These are phyloP conservation scores for Emericellopsis terricola DNA, from an alignment of 495 filamentous ascomycete genomes.

Conservation along the genomic window DNA sequence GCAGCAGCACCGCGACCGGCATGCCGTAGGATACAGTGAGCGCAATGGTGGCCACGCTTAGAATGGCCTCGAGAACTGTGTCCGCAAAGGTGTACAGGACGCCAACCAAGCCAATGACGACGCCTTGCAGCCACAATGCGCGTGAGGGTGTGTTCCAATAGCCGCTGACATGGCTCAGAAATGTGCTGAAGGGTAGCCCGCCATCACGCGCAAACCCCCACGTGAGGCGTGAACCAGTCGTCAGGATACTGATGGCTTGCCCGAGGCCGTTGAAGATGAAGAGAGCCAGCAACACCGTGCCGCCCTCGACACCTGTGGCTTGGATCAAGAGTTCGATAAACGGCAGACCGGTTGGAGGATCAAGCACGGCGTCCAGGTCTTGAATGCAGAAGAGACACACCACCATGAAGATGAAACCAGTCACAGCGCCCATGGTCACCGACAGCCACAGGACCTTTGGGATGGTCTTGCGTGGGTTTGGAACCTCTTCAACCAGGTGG, in stretches of 20 bases:
- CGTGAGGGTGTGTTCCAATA: slow-evolving; percentile 16
- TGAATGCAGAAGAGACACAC: slow-evolving; percentile 15
- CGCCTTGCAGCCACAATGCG: slow-evolving; percentile 24
- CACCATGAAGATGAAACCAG: slow-evolving; percentile 15
- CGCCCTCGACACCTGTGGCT: slow-evolving; percentile 6
- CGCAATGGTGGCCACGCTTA: slow-evolving; percentile 28
- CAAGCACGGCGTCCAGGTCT: slow-evolving; percentile 10
- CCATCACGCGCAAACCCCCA: slow-evolving; percentile 23
- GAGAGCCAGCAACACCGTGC: slow-evolving; percentile 16
- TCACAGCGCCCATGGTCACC: slow-evolving; percentile 18
- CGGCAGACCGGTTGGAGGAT: slow-evolving; percentile 21
- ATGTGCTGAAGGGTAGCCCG: slow-evolving; percentile 13
- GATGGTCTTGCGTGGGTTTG: slow-evolving; percentile 11
- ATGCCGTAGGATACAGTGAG: slow-evolving; percentile 26
- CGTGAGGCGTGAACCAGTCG: slow-evolving; percentile 13
- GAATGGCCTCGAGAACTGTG: slow-evolving; percentile 25
- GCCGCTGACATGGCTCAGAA: slow-evolving; percentile 23
- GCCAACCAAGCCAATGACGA: slow-evolving; percentile 24
- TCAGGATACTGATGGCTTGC: slow-evolving; percentile 2
- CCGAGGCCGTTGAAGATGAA: slow-evolving; percentile 28
- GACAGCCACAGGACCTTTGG: slow-evolving; percentile 18
- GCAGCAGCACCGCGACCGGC: slow-evolving; percentile 18
- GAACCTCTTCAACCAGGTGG: slow-evolving; percentile 16
- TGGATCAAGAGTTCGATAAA: slow-evolving; percentile 20
- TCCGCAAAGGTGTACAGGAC: slow-evolving; percentile 27